Conservation (phyloP, 306 rosid species). For the Vigna mungo region DNA sequence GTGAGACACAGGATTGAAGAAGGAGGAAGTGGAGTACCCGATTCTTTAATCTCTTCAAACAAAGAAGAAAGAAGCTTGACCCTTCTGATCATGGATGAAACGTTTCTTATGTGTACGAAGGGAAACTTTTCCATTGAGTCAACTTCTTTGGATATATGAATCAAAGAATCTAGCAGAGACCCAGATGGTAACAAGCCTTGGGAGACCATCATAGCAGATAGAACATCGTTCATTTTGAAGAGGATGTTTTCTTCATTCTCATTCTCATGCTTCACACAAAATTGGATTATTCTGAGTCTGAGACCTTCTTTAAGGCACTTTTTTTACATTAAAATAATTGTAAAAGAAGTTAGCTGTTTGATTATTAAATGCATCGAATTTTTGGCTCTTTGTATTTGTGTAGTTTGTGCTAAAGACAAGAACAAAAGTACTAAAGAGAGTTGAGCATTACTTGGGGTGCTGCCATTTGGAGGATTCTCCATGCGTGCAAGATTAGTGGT, state of each 20-base stretch:
- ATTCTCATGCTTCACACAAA: slow-evolving; percentile 45
- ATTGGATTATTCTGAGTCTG: slow-evolving; percentile 27
- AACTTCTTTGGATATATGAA: slow-evolving; percentile 71
- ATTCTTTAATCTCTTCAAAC: slow-evolving; percentile 86
- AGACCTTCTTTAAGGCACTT: slow-evolving; percentile 23
- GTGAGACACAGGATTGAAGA: slow-evolving; percentile 87
- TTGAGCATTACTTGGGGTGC: slow-evolving; percentile 47
- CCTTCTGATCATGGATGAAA: slow-evolving; percentile 83
- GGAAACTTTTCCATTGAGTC: slow-evolving; percentile 69
- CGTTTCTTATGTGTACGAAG: slow-evolving; percentile 57
- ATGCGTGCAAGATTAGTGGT: slow-evolving; percentile 45
- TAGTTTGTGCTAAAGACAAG: slow-evolving; percentile 50
- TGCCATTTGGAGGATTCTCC: slow-evolving; percentile 85
- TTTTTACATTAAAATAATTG: slow-evolving; percentile 32
- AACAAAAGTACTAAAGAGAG: slow-evolving; percentile 37
- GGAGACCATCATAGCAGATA: slow-evolving; percentile 59
- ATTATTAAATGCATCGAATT: slow-evolving; percentile 48
- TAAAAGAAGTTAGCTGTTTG: slow-evolving; percentile 46
- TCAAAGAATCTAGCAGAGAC: slow-evolving; percentile 72
- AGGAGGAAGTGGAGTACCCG: slow-evolving; percentile 69
- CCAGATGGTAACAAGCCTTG: slow-evolving; percentile 71
- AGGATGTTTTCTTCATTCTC: slow-evolving; percentile 47
- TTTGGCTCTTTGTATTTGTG: slow-evolving; percentile 68
- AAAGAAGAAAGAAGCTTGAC: slow-evolving; percentile 82
- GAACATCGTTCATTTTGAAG: slow-evolving; percentile 58